A percentile compares a stretch with the other conserved stretches of the same genome.
phyloP scores from a whole-genome alignment of 257 asterid genomes.

The Nicotiana tabacum region DNA sequence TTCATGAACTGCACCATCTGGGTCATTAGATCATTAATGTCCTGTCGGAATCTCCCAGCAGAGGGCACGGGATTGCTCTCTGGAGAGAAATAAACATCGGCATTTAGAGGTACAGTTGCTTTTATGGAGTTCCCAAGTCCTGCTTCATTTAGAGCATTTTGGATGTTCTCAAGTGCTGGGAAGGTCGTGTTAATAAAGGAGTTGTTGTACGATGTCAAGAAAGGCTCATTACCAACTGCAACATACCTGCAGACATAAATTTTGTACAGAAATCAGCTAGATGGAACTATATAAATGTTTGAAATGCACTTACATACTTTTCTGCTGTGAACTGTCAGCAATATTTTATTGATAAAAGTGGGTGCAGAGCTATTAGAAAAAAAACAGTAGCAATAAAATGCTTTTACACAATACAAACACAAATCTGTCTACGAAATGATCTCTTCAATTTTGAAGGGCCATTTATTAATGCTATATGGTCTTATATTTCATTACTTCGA shows the following conservation, averaged over 20 bases:
- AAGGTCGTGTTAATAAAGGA: slow-evolving; percentile 65
- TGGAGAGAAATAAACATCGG: slow-evolving; percentile 72
- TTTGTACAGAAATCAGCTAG: not conserved
- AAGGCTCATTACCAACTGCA: slow-evolving; percentile 85
- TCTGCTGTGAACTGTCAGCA: not conserved
- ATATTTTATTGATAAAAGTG: not conserved
- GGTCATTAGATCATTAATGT: slow-evolving; percentile 45
- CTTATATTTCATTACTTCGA: not conserved
- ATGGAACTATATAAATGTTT: not conserved
- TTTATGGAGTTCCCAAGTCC: slow-evolving; percentile 56
- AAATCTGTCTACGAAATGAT: not conserved
- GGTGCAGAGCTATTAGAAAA: not conserved
- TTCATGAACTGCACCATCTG: slow-evolving; percentile 63
- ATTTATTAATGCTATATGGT: not conserved
- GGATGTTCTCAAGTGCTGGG: slow-evolving; percentile 82
- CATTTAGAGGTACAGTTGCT: slow-evolving; percentile 73
- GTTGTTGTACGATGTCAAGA: slow-evolving; percentile 62
- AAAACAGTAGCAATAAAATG: not conserved
- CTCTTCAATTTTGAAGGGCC: not conserved
- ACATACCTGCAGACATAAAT: slow-evolving; percentile 47
- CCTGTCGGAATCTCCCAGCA: slow-evolving; percentile 59
- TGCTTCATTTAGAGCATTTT: slow-evolving; percentile 63
- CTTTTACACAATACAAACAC: not conserved
- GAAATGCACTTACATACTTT: not conserved
- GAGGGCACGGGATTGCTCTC: slow-evolving; percentile 56